Conservation (phyloP, 768 basidiomycete species). For the Boletus patriciae region DNA sequence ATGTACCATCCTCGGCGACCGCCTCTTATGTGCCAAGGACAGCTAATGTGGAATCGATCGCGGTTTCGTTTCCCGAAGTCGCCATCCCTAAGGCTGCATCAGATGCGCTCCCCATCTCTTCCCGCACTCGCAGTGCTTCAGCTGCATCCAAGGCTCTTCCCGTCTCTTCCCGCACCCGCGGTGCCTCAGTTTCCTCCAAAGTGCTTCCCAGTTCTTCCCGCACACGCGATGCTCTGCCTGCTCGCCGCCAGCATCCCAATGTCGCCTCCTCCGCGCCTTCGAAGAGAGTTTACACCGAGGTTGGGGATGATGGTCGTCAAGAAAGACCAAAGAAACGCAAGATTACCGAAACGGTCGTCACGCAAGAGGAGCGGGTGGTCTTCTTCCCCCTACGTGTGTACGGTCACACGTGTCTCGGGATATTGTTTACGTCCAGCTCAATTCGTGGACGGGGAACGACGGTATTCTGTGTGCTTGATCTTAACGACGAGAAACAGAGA, state of each 20-base stretch:
- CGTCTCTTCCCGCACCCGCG: no score
- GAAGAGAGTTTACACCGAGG: slow-evolving; percentile 3
- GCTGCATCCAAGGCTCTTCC: background rate
- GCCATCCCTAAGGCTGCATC: background rate
- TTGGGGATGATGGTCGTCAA: background rate
- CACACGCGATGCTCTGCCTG: background rate
- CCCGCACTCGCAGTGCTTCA: background rate
- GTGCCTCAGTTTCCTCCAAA: no score
- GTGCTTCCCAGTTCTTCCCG: no score
- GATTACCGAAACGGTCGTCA: background rate
- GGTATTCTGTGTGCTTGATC: slow-evolving; percentile 2
- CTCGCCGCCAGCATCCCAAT: background rate
- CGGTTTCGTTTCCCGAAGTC: background rate
- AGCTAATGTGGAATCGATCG: background rate
- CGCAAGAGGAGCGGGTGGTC: background rate
- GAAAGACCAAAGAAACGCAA: background rate
- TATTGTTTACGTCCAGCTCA: background rate
- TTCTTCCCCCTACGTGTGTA: background rate
- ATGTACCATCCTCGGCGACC: background rate
- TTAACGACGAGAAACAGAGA: background rate
- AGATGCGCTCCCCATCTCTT: background rate
- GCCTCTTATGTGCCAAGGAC: background rate
- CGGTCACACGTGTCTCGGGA: background rate
- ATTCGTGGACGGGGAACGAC: slow-evolving; percentile 14
- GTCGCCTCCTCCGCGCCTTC: background rate